These are phyloP conservation scores for Maudiozyma pseudohumilis DNA, from an alignment of 805 yeast species.

Conservation along the genomic window DNA sequence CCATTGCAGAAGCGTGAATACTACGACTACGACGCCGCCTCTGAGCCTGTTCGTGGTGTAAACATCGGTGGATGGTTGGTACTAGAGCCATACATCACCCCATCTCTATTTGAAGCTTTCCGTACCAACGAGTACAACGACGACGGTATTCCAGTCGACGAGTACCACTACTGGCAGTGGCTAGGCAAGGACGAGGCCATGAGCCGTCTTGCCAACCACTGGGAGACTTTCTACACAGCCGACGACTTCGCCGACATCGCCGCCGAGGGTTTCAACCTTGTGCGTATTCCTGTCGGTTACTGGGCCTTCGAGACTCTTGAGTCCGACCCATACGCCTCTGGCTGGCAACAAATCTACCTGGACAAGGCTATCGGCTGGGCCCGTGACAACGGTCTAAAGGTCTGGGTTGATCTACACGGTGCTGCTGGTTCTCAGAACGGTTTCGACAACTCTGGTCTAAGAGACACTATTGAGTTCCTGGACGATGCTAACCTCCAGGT, in stretches of 20 bases:
- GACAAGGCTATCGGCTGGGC: constrained; percentile 78
- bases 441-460: constrained; percentile 83
- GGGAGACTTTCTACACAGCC: constrained; percentile 72
- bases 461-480: constrained; percentile 51
- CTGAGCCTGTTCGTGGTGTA: constrained; percentile 42
- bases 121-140: constrained; percentile 28
- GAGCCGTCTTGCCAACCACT: constrained; percentile 50
- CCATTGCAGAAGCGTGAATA: constrained; percentile 12
- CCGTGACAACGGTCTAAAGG: constrained; percentile 48
- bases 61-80: constrained; percentile 89
- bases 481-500: constrained; percentile 39
- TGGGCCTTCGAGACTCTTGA: constrained; percentile 69
- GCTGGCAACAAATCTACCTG: constrained; percentile 55
- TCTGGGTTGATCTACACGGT: constrained; percentile 90
- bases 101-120: constrained; percentile 54
- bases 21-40: constrained; percentile 12
- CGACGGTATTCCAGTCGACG: constrained; percentile 63
- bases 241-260: constrained; percentile 55
- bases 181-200: constrained; percentile 55
- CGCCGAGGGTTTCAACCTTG: constrained; percentile 63
- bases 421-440: constrained; percentile 97
- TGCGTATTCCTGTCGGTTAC: constrained; percentile 87
- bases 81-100: constrained; percentile 78
- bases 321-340: constrained; percentile 76
- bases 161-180: constrained; percentile 52